phyloP scores from a whole-genome alignment of 2,329 filamentous ascomycete species.

The Colletotrichum costaricense region DNA sequence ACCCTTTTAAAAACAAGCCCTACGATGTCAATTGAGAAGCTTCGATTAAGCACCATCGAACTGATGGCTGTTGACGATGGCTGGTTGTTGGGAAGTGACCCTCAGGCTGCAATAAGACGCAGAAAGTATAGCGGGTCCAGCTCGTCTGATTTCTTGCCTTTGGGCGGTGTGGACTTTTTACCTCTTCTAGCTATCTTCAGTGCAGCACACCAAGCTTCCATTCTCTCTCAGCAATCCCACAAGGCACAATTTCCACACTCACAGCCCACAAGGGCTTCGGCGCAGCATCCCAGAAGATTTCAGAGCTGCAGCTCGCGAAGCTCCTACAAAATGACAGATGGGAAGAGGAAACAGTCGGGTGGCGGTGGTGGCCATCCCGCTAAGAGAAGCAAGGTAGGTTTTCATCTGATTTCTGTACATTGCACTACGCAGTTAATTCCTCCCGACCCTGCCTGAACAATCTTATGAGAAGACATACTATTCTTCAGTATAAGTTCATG shows the following conservation, averaged over 20 bases:
- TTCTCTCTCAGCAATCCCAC: neutral
- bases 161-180: constrained; percentile 15
- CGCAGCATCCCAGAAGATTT: neutral
- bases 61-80: neutral
- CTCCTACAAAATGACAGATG: constrained; percentile 44
- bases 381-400: constrained; percentile 56
- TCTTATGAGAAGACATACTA: neutral
- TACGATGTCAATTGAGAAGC: no score
- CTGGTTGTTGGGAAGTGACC: neutral
- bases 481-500: neutral
- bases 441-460: neutral
- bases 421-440: neutral
- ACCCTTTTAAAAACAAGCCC: no score
- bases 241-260: neutral
- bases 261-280: neutral
- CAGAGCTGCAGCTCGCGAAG: neutral
- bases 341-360: constrained; percentile 48
- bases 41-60: no score
- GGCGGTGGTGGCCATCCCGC: constrained; percentile 37
- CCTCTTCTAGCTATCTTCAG: neutral
- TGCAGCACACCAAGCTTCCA: neutral
- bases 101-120: neutral
- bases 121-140: neutral
- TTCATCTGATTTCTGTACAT: neutral
- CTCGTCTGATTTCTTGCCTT: neutral